Evolutionary conservation across 768 basidiomycete species (phyloP).

Genomic region (Psilocybe cyanescens): DNA sequence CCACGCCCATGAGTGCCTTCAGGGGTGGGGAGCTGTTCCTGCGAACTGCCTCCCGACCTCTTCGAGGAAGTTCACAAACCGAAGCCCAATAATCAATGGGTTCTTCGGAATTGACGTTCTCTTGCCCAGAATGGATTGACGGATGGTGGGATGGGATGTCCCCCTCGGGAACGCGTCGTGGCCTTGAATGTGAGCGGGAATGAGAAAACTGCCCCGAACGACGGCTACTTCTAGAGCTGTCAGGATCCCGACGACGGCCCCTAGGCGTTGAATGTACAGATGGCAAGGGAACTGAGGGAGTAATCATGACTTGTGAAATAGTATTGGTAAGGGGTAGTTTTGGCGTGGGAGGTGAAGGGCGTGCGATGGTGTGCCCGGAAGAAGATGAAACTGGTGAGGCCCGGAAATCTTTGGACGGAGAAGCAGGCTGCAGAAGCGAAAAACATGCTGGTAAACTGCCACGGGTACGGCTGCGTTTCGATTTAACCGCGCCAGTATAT

Average conservation of each 20-base stretch:
- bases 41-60: conserved; percentile 54
- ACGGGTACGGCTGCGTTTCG: conserved; percentile 63
- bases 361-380: conserved; percentile 49
- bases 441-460: conserved; percentile 79
- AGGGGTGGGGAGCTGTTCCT: conserved; percentile 64
- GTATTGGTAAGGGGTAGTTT: conserved; percentile 43
- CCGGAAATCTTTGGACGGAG: conserved; percentile 34
- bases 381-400: conserved; percentile 50
- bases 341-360: conserved; percentile 65
- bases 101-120: background rate
- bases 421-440: conserved; percentile 64
- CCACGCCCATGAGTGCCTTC: conserved; percentile 43
- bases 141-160: conserved; percentile 7
- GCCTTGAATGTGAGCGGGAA: conserved; percentile 47
- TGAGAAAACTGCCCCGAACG: conserved; percentile 33
- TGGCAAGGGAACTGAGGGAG: conserved; percentile 26
- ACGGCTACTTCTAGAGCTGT: conserved; percentile 33
- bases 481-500: conserved; percentile 33
- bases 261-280: conserved; percentile 50
- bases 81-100: conserved; percentile 13
- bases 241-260: conserved; percentile 51
- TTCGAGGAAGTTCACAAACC: conserved; percentile 43
- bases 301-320: conserved; percentile 25
- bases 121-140: background rate
- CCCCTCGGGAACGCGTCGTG: conserved; percentile 29